phyloP scores from a whole-genome alignment of 2,329 filamentous ascomycete species.

The Pseudogymnoascus pannorum region DNA sequence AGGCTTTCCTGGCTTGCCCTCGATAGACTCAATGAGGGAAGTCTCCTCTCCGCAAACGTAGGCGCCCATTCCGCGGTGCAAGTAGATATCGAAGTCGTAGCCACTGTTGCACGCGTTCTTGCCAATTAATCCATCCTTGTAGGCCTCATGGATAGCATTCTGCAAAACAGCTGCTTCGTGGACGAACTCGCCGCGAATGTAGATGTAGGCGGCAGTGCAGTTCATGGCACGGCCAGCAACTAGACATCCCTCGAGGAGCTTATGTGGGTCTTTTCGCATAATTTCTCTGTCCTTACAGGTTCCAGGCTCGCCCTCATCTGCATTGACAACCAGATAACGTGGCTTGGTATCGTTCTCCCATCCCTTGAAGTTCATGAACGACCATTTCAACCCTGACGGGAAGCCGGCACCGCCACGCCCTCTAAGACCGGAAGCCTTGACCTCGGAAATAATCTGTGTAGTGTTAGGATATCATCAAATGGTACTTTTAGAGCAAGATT shows the following conservation, averaged over 20 bases:
- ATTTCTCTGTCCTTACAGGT: slow-evolving; percentile 99
- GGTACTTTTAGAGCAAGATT: background rate
- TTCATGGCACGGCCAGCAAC: slow-evolving; percentile 98
- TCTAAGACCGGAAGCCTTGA: slow-evolving; percentile 92
- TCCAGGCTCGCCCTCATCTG: slow-evolving; percentile 96
- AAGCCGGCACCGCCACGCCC: slow-evolving; percentile 97
- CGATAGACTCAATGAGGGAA: slow-evolving; percentile 92
- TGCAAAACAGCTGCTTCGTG: slow-evolving; percentile 91
- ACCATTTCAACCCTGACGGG: slow-evolving; percentile 98
- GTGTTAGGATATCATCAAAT: background rate
- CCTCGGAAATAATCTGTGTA: slow-evolving; percentile 81
- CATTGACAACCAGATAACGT: slow-evolving; percentile 94
- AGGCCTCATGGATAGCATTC: slow-evolving; percentile 94
- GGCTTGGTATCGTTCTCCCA: slow-evolving; percentile 98
- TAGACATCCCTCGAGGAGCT: slow-evolving; percentile 94
- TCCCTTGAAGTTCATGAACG: slow-evolving; percentile 99
- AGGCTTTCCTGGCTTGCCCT: slow-evolving; percentile 98
- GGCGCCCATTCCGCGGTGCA: slow-evolving; percentile 94
- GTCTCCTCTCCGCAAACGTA: slow-evolving; percentile 99
- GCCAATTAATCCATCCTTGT: slow-evolving; percentile 87
- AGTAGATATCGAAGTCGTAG: slow-evolving; percentile 95
- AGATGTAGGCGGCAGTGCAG: slow-evolving; percentile 96
- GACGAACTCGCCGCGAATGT: slow-evolving; percentile 98
- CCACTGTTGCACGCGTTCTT: slow-evolving; percentile 97
- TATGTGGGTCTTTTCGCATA: slow-evolving; percentile 99